phyloP scores from a whole-genome alignment of 257 asterid genomes.

The Solanum arcanum region DNA sequence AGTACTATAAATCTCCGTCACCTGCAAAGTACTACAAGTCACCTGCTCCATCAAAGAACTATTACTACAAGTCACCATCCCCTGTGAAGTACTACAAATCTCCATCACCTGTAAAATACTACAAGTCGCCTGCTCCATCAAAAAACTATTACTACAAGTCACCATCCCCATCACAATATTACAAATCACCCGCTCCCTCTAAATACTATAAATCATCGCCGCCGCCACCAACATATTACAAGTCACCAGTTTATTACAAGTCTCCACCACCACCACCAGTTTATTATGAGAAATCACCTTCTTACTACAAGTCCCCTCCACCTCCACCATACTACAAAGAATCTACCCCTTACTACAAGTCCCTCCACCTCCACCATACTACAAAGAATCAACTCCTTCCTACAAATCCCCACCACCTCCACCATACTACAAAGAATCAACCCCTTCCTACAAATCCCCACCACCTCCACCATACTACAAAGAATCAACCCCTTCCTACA shows the following conservation, averaged over 20 bases:
- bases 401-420: no score
- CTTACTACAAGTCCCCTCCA: neutral
- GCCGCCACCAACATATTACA: neutral
- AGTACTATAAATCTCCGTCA: no score
- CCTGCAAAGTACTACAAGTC: neutral
- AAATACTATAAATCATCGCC: no score
- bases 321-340: neutral
- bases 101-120: neutral
- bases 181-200: no score
- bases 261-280: neutral
- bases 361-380: neutral
- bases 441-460: no score
- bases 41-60: neutral
- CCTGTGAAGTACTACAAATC: neutral
- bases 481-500: no score
- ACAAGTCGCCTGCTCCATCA: neutral
- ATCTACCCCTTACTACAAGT: neutral
- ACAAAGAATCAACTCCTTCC: no score
- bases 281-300: neutral
- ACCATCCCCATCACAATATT: neutral
- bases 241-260: neutral
- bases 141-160: neutral
- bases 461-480: no score
- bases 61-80: neutral
- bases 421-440: no score